These are phyloP conservation scores for Saccharum officinarum DNA, from an alignment of 176 grass and related monocot genomes.

Conservation along the genomic window DNA sequence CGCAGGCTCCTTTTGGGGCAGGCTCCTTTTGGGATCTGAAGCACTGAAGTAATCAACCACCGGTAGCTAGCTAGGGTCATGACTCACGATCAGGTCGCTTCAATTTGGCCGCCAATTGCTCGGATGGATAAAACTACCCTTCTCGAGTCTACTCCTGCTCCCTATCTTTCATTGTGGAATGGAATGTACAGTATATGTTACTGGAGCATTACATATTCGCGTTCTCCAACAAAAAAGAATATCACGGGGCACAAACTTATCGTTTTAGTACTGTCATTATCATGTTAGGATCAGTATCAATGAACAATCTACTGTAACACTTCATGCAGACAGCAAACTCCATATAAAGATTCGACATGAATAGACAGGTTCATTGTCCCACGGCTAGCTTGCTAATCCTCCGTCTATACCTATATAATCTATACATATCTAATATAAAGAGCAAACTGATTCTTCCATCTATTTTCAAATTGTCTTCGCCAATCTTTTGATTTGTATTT, in stretches of 20 bases:
- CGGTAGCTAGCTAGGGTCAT: not conserved
- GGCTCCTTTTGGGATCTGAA: not conserved
- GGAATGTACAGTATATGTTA: not conserved
- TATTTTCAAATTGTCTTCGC: too few relatives aligned
- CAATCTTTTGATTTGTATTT: too few relatives aligned
- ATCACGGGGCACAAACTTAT: too few relatives aligned
- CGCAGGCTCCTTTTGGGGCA: not conserved
- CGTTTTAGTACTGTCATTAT: not conserved
- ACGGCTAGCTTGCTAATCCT: too few relatives aligned
- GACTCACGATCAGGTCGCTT: constrained; percentile 11
- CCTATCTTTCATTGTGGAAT: not conserved
- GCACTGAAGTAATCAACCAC: not conserved
- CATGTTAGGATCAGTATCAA: not conserved
- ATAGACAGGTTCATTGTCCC: too few relatives aligned
- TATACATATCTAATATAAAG: too few relatives aligned
- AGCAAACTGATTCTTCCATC: too few relatives aligned
- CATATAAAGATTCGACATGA: too few relatives aligned
- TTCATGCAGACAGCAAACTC: not conserved
- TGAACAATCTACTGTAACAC: not conserved
- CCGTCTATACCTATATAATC: too few relatives aligned
- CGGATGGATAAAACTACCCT: not conserved
- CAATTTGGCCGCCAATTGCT: not conserved
- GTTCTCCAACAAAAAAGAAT: too few relatives aligned
- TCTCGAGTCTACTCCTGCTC: constrained; percentile 20
- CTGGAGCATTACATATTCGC: too few relatives aligned